Evolutionary conservation across 305 asterid genomes (phyloP), one percentile per base, ranked within the genome.

Genomic region (Petunia hybrid): DNA sequence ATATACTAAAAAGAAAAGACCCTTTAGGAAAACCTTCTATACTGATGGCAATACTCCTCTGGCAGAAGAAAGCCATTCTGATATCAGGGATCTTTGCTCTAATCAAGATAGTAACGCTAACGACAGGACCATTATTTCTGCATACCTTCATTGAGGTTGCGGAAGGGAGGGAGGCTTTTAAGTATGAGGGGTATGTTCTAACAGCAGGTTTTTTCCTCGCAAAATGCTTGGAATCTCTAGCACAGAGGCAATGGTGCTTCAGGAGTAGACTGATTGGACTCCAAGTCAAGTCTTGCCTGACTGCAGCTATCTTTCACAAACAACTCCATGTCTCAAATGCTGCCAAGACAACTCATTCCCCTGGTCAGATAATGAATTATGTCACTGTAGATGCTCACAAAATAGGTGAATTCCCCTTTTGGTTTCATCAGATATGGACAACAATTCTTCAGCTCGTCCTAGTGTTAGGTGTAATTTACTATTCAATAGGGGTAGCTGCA

Each of bases 391-490:
- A 84, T 84, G 86, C 84, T 39, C 40, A 80, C 7, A 80, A 74
- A 67, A 68, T 84, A 42, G 68, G 82, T 8, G 84, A 84, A 39
- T 75, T 80, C 12, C 78, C 81, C 9, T 76, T 35, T 63, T 84
- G 70, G 60, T 73, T 80, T 48, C 86, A 84, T 84, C 78, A 80
- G 71, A 36, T 76, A 22, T 84, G 86, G 86, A 80, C 77, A 4
- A 80, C 71, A 40, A 8, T 69, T 8, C 61, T 84, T 39, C 86
- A 83, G 70, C 48, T 83, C 8, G 5, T 43, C 10, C 60, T 83
- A 16, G 80, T 76, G 14, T 12, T 74, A 31, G n/a, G 42, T 39
- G 60, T 79, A 35, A 67, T 83, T 51, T 61, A 59, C 45, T 56
- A 65, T 70, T 43, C 79, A 63, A 57, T 74, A 9, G 86, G 86